These are phyloP conservation scores for Colletotrichum magnum DNA, from an alignment of 2,329 filamentous ascomycete species.

Conservation along the genomic window DNA sequence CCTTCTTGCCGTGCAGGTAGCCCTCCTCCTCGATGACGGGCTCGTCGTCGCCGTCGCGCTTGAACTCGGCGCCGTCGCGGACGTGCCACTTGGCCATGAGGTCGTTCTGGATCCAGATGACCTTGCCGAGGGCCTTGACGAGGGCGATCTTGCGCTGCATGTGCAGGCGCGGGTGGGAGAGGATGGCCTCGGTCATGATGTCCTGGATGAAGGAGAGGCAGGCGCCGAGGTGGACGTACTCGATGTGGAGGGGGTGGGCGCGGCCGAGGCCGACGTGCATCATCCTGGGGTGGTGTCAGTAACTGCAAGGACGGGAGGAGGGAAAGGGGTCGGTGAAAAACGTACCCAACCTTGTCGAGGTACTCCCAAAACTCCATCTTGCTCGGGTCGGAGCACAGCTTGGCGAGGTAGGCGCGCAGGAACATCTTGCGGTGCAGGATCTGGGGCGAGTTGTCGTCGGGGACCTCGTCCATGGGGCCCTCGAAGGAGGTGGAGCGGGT, in stretches of 20 bases:
- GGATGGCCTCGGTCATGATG: constrained; percentile 81
- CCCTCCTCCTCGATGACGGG: constrained; percentile 73
- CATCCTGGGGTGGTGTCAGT: constrained; percentile 61
- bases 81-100: constrained; percentile 88
- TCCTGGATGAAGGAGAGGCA: constrained; percentile 84
- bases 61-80: constrained; percentile 75
- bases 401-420: constrained; percentile 79
- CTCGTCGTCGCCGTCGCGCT: constrained; percentile 57
- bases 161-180: constrained; percentile 77
- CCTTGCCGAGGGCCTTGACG: constrained; percentile 82
- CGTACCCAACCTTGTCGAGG: constrained; percentile 84
- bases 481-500: constrained; percentile 75
- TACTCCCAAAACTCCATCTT: constrained; percentile 88
- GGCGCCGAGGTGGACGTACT: constrained; percentile 84
- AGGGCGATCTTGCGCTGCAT: constrained; percentile 79
- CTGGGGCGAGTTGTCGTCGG: constrained; percentile 79
- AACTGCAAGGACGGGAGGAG: too few relatives aligned
- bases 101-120: constrained; percentile 92
- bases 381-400: constrained; percentile 81
- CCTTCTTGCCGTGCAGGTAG: constrained; percentile 73
- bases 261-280: constrained; percentile 87
- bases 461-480: constrained; percentile 74
- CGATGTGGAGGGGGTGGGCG: constrained; percentile 80
- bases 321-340: too few relatives aligned
- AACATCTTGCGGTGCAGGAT: constrained; percentile 86